Evolutionary conservation across 2,329 filamentous ascomycete species (phyloP), one percentile per base, ranked within the genome.

Genomic region (Aspergillus udagawae): DNA sequence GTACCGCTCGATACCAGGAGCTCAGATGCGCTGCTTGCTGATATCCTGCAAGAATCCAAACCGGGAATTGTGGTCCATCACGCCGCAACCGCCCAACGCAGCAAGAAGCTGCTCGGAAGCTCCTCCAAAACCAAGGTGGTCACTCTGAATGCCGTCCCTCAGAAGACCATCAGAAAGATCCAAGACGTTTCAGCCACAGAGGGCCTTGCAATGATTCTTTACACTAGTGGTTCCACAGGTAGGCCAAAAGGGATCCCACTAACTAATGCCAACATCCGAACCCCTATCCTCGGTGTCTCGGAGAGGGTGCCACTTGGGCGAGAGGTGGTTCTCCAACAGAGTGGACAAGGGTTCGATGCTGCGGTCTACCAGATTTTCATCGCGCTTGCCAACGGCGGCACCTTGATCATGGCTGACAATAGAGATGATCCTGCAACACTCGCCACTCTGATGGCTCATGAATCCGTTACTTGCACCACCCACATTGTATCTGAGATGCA

Each of bases 201-300:
- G 4, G 32, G 47, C 32, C 32, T 54, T 50, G 52, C 47, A 50
- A 54, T 54, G 47, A 54, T 54, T 28, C 45, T 54, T 41, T 75
- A 8, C 60, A 61, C 49, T 28, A 61, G 59, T 44, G 59, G 59
- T 49, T 60, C 59, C 5, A 61, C 59, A 3, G 59, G 61, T 8
- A 54, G 12, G 10, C 59, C 57, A 29, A 63, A 61, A 20, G 60
- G 58, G 17, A 60, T 63, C 35, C 42, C 44, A 32, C 45, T 55
- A 23, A 49, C 47, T n/a, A 52, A 56, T 38, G 44, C n/a, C 17
- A 56, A 56, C 44, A 52, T 56, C 44, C 42, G 27, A 20, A 52
- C 49, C 29, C 27, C 42, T 38, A 56, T 56, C 42, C 49, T 56
- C 28, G 50, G 49, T 49, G 44, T 56, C 12, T 49, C 42, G 23